Conservation (phyloP, 371 early-diverging fungal species). For the Mycotypha africana region DNA sequence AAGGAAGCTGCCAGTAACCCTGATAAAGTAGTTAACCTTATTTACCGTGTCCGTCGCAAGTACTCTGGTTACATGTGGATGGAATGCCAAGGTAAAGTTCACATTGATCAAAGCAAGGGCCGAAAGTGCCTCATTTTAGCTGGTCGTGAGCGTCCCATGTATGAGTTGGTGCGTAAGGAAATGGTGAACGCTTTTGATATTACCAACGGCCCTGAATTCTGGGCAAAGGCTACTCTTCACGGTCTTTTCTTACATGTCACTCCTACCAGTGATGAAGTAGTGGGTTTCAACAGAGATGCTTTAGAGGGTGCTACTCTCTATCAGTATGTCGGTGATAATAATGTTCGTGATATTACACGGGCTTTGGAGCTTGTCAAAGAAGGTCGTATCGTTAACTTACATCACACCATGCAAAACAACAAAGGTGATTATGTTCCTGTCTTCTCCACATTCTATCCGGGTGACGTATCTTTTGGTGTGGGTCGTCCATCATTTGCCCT, state of each 20-base stretch:
- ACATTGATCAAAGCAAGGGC: conserved; percentile 53
- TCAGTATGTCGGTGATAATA: conserved; percentile 44
- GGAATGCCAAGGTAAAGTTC: conserved; percentile 55
- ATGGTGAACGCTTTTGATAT: conserved; percentile 10
- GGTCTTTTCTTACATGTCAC: conserved; percentile 53
- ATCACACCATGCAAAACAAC: conserved; percentile 36
- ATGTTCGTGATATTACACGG: conserved; percentile 38
- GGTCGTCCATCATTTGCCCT: conserved; percentile 33
- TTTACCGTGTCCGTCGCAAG: conserved; percentile 55
- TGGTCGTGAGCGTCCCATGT: conserved; percentile 48
- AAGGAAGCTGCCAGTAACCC: conserved; percentile 32
- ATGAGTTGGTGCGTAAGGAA: conserved; percentile 25
- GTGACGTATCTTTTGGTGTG: conserved; percentile 23
- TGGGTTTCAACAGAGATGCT: conserved; percentile 36
- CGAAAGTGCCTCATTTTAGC: conserved; percentile 60
- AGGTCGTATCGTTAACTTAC: conserved; percentile 31
- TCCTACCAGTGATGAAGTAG: conserved; percentile 22
- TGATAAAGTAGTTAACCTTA: conserved; percentile 36
- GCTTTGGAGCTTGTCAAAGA: conserved; percentile 38
- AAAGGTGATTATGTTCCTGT: conserved; percentile 40
- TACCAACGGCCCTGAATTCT: conserved; percentile 26
- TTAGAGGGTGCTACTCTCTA: conserved; percentile 45
- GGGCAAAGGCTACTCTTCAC: conserved; percentile 51
- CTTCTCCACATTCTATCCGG: conserved; percentile 41
- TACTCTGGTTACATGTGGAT: conserved; percentile 56